Conservation (phyloP, 495 filamentous ascomycete genomes). For the Aspergillus homomorphus region DNA sequence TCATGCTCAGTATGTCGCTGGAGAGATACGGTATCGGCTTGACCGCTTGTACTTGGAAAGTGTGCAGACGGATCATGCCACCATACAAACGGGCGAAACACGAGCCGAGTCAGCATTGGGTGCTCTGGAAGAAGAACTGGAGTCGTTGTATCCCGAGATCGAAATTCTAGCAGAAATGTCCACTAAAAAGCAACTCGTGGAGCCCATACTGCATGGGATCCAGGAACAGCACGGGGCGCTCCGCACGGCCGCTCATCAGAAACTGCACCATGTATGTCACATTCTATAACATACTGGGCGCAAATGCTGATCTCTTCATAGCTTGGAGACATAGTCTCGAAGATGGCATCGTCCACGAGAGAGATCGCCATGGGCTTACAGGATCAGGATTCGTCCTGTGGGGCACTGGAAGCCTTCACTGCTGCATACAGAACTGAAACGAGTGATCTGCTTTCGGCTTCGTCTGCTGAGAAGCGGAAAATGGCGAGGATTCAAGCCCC, state of each 20-base stretch:
- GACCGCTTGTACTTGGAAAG: slow-evolving; percentile 44
- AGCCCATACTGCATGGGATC: slow-evolving; percentile 51
- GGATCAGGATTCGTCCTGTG: slow-evolving; percentile 37
- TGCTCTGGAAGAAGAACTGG: slow-evolving; percentile 54
- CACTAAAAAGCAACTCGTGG: slow-evolving; percentile 55
- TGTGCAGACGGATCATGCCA: slow-evolving; percentile 14
- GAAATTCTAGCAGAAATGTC: slow-evolving; percentile 61
- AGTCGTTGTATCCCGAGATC: slow-evolving; percentile 61
- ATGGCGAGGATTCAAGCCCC: slow-evolving; percentile 31
- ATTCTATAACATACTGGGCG: neutral
- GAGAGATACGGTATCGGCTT: slow-evolving; percentile 44
- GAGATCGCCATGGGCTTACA: slow-evolving; percentile 27
- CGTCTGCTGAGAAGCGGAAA: slow-evolving; percentile 29
- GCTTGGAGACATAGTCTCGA: slow-evolving; percentile 32
- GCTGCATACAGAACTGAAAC: slow-evolving; percentile 34
- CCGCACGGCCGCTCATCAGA: slow-evolving; percentile 30
- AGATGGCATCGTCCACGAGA: slow-evolving; percentile 38
- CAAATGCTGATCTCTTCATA: slow-evolving; percentile 16
- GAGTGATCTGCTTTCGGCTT: slow-evolving; percentile 20
- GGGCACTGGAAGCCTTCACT: slow-evolving; percentile 34
- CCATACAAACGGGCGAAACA: neutral
- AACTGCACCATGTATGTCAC: slow-evolving; percentile 34
- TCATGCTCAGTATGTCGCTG: slow-evolving; percentile 32
- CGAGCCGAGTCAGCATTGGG: slow-evolving; percentile 20
- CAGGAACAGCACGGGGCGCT: slow-evolving; percentile 32